These are phyloP conservation scores for Fusarium hainanense DNA, from an alignment of 2,329 filamentous ascomycete species.

Conservation along the genomic window DNA sequence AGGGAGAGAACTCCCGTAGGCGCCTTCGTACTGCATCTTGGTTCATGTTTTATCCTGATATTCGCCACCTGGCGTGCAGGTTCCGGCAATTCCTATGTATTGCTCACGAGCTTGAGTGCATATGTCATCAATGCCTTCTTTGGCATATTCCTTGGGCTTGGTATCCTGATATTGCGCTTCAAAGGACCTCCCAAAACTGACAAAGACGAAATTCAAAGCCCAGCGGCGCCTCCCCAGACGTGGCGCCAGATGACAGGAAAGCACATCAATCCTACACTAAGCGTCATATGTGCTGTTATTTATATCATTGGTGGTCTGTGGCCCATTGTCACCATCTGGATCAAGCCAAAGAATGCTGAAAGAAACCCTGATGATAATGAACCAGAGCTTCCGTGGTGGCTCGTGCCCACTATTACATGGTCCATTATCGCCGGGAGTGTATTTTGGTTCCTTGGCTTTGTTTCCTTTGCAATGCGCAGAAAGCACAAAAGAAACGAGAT, in stretches of 20 bases:
- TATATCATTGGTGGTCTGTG: constrained; percentile 50
- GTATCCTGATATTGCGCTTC: constrained; percentile 52
- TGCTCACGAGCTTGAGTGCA: constrained; percentile 49
- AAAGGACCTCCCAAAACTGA: constrained; percentile 47
- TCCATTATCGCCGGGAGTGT: constrained; percentile 44
- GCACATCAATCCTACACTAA: constrained; percentile 47
- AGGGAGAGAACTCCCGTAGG: constrained; percentile 52
- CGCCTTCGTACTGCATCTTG: constrained; percentile 50
- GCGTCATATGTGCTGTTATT: constrained; percentile 47
- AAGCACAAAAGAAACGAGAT: constrained; percentile 48
- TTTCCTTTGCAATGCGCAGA: constrained; percentile 45
- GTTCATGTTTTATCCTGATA: constrained; percentile 51
- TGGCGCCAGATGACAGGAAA: constrained; percentile 50
- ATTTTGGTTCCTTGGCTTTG: constrained; percentile 52
- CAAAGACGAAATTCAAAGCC: constrained; percentile 19
- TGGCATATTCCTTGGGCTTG: constrained; percentile 49
- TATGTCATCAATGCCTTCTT: constrained; percentile 53
- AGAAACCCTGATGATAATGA: not conserved
- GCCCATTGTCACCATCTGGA: constrained; percentile 50
- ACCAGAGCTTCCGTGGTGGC: constrained; percentile 44
- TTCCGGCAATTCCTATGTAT: constrained; percentile 45
- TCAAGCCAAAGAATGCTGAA: constrained; percentile 35
- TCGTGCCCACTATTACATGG: constrained; percentile 49
- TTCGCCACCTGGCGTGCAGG: constrained; percentile 48
- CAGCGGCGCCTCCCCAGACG: constrained; percentile 29